Percentiles rank a stretch among this genome's conserved stretches.
phyloP scores from a whole-genome alignment of 108 stramenopile genomes.

The Aurantiochytrium sp. region DNA sequence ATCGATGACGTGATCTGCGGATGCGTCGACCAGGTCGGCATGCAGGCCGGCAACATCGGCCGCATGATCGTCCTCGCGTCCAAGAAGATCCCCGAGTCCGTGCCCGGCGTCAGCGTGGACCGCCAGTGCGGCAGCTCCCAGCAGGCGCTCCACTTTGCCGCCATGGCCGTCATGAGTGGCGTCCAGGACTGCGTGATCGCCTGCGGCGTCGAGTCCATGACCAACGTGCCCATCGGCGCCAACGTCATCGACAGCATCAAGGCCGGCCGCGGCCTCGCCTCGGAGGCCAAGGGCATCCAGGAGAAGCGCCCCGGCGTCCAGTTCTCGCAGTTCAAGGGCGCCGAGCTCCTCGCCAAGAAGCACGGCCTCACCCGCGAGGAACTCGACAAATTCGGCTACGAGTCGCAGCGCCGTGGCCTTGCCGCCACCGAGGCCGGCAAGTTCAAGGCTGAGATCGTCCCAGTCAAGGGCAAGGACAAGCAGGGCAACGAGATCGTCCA shows the following conservation, averaged over 20 bases:
- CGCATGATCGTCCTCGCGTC: constrained; percentile 25
- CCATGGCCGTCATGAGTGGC: constrained; percentile 38
- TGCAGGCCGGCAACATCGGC: constrained; percentile 27
- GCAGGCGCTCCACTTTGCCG: constrained; percentile 45
- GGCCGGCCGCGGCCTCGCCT: constrained; percentile 12
- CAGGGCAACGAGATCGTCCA: constrained; percentile 19
- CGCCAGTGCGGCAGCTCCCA: constrained; percentile 52
- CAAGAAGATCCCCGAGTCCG: constrained; percentile 23
- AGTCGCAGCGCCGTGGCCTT: constrained; percentile 23
- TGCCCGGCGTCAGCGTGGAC: constrained; percentile 47
- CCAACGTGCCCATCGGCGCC: constrained; percentile 30
- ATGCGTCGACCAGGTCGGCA: constrained; percentile 26
- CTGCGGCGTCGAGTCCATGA: constrained; percentile 46
- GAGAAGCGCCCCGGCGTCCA: constrained; percentile 26
- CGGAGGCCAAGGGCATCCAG: constrained; percentile 28
- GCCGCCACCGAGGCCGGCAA: constrained; percentile 36
- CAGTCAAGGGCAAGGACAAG: constrained; percentile 35
- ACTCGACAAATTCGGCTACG: constrained; percentile 36
- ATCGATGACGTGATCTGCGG: constrained; percentile 33
- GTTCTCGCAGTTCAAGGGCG: constrained; percentile 46
- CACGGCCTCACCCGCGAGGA: constrained; percentile 35
- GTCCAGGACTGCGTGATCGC: constrained; percentile 36
- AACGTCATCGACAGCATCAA: neutral
- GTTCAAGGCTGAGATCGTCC: constrained; percentile 47
- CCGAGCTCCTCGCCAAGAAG: constrained; percentile 39